Evolutionary conservation across 495 filamentous ascomycete genomes (phyloP).

Genomic region (Xylaria bambusicola): DNA sequence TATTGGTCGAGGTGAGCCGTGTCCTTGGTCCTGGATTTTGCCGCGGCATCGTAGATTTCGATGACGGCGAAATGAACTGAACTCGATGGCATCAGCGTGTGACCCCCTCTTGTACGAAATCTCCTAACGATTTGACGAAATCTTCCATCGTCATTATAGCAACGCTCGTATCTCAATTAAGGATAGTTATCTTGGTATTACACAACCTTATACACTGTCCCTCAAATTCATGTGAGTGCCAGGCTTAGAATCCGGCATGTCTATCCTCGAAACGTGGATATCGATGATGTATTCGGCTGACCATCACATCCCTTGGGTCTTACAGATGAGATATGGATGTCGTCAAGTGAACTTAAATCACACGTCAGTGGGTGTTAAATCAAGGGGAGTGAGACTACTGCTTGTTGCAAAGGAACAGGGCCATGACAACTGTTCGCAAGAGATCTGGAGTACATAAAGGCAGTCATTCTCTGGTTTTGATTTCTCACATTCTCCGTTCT

Average conservation of each 20-base stretch:
- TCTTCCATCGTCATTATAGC: slow-evolving; percentile 8
- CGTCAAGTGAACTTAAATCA: slow-evolving; percentile 17
- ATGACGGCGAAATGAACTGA: slow-evolving; percentile 17
- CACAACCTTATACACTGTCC: not conserved
- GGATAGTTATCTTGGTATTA: slow-evolving; percentile 3
- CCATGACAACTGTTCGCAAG: not conserved
- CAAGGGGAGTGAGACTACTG: not conserved
- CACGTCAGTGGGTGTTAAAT: not conserved
- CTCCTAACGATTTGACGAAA: too few relatives aligned
- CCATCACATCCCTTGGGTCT: not conserved
- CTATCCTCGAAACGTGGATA: not conserved
- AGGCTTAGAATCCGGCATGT: not conserved
- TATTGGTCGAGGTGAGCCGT: slow-evolving; percentile 8
- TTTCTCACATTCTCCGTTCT: not conserved
- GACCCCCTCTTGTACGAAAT: slow-evolving; percentile 4
- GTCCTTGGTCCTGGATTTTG: slow-evolving; percentile 12
- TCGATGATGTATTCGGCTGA: slow-evolving; percentile 15
- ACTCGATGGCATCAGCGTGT: not conserved
- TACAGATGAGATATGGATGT: slow-evolving; percentile 15
- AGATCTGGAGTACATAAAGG: slow-evolving; percentile 6
- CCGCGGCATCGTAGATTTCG: not conserved
- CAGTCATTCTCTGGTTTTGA: not conserved
- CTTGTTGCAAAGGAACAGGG: not conserved
- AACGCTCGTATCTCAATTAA: not conserved
- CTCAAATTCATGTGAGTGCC: not conserved